Evolutionary conservation across 2,329 filamentous ascomycete genomes (phyloP).

Genomic region (Sarocladium oryzae): DNA sequence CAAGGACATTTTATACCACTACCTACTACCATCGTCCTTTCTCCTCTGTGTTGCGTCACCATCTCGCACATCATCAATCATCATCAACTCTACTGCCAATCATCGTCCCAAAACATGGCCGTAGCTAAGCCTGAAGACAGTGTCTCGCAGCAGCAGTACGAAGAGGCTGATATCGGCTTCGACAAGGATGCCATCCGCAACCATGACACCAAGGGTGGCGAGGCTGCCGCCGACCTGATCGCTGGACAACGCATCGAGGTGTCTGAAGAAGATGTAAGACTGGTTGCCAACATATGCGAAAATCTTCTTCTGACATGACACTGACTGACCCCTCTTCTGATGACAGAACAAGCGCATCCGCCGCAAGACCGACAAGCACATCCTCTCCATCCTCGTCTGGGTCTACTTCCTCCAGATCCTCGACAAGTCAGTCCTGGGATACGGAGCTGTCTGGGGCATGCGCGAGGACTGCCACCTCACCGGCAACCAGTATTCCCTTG

Average conservation of each 20-base stretch:
- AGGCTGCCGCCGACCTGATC: not conserved
- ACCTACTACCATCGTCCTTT: too few relatives aligned
- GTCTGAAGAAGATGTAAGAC: conserved; percentile 12
- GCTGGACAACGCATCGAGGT: conserved; percentile 9
- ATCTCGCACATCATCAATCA: too few relatives aligned
- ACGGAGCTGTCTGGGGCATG: conserved; percentile 50
- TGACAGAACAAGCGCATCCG: conserved; percentile 47
- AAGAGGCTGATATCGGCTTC: not conserved
- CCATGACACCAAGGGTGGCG: not conserved
- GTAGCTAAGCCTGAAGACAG: not conserved
- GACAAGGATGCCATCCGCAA: not conserved
- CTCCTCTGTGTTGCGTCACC: too few relatives aligned
- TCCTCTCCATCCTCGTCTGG: conserved; percentile 49
- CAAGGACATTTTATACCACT: too few relatives aligned
- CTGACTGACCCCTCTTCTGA: too few relatives aligned
- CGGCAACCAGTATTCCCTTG: conserved; percentile 49
- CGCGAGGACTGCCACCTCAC: conserved; percentile 41
- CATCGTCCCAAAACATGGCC: not conserved
- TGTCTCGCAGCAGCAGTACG: not conserved
- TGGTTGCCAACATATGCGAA: too few relatives aligned
- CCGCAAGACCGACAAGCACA: conserved; percentile 53
- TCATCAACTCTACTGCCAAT: too few relatives aligned
- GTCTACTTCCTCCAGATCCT: conserved; percentile 54
- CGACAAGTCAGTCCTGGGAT: conserved; percentile 53
- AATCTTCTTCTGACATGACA: too few relatives aligned